Percentiles rank a stretch among this genome's conserved stretches.
phyloP scores from a whole-genome alignment of 1,284 basidiomycete genomes.

The Ustanciosporium gigantosporum region DNA sequence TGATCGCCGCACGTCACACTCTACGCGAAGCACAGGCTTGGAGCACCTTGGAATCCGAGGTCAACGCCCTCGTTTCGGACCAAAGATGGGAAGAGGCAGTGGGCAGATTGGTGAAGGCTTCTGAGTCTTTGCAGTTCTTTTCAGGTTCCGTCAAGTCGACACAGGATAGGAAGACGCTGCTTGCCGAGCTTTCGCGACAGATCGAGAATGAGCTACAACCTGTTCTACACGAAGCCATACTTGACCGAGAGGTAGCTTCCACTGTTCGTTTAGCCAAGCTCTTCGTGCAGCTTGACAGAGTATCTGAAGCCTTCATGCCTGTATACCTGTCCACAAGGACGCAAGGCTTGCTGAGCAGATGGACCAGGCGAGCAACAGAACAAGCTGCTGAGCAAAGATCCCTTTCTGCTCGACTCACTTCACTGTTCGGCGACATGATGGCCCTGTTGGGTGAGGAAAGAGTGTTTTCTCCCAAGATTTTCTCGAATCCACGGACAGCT shows the following conservation, averaged over 20 bases:
- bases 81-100: constrained; percentile 27
- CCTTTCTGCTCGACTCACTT: constrained; percentile 11
- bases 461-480: constrained; percentile 19
- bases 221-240: constrained; percentile 13
- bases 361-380: constrained; percentile 12
- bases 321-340: constrained; percentile 21
- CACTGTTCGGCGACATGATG: constrained; percentile 19
- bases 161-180: constrained; percentile 18
- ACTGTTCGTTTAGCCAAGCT: constrained; percentile 8
- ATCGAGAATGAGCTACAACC: constrained; percentile 22
- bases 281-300: constrained; percentile 12
- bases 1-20: constrained; percentile 31
- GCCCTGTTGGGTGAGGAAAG: constrained; percentile 41
- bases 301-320: constrained; percentile 13
- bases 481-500: constrained; percentile 16
- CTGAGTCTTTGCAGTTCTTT: constrained; percentile 26
- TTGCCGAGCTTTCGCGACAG: constrained; percentile 11
- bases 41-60: constrained; percentile 38
- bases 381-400: constrained; percentile 9
- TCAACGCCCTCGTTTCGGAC: constrained; percentile 17
- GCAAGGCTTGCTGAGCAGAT: constrained; percentile 9
- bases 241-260: constrained; percentile 6
- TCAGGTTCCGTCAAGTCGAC: constrained; percentile 21
- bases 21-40: constrained; percentile 46
- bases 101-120: constrained; percentile 24